These are phyloP conservation scores for Lanmaoa rubissima DNA, from an alignment of 768 basidiomycete species.

Conservation along the genomic window DNA sequence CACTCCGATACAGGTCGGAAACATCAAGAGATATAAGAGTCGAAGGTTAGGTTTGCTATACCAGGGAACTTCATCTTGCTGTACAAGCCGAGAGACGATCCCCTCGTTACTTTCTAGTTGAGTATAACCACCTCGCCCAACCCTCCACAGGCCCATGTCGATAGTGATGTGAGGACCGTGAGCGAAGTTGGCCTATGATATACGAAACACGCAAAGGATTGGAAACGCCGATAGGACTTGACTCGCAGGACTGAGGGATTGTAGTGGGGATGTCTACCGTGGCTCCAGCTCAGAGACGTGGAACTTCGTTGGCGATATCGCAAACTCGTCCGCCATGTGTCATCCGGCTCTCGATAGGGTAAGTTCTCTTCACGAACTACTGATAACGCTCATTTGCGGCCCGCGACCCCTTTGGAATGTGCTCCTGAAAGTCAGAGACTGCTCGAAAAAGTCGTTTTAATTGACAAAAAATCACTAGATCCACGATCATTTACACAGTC, in stretches of 20 bases:
- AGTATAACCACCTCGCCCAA: neutral
- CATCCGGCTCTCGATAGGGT: neutral
- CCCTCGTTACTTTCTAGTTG: slow-evolving; percentile 4
- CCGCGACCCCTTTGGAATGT: neutral
- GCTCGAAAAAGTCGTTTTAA: neutral
- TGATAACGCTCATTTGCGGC: neutral
- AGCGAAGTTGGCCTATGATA: neutral
- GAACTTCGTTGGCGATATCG: neutral
- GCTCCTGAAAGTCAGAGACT: neutral
- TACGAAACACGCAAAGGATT: too few species aligned
- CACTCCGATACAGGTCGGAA: slow-evolving; percentile 38
- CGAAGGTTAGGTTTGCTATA: slow-evolving; percentile 61
- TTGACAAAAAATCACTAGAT: neutral
- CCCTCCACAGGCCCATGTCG: slow-evolving; percentile 3
- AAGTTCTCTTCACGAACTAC: neutral
- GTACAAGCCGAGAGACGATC: slow-evolving; percentile 19
- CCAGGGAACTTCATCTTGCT: slow-evolving; percentile 55
- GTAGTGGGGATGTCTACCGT: neutral
- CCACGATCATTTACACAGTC: too few species aligned
- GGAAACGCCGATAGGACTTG: neutral
- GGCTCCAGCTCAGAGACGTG: neutral
- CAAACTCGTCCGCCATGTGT: neutral
- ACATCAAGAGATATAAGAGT: slow-evolving; percentile 51
- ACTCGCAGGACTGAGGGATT: neutral
- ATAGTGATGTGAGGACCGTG: neutral